phyloP scores from a whole-genome alignment of 768 basidiomycete genomes.

The Rhizopogon vesiculosus region DNA sequence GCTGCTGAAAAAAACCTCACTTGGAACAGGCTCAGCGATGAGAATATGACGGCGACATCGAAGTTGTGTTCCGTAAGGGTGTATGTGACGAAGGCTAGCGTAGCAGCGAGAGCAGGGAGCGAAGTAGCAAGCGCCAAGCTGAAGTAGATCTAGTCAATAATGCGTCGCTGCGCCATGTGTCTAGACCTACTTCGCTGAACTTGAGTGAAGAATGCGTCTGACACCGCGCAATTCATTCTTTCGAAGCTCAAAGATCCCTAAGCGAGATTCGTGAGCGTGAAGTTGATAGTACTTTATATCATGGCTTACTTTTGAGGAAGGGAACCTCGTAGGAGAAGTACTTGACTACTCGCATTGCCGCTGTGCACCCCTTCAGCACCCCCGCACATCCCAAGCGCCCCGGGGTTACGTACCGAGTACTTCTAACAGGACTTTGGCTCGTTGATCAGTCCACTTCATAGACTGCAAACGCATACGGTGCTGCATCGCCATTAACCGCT shows the following conservation, averaged over 20 bases:
- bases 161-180: background rate
- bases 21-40: slow-evolving; percentile 59
- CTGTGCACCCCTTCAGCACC: slow-evolving; percentile 18
- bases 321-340: slow-evolving; percentile 72
- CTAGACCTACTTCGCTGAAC: slow-evolving; percentile 54
- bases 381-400: background rate
- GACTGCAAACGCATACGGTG: slow-evolving; percentile 48
- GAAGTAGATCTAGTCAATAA: background rate
- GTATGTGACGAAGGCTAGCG: slow-evolving; percentile 64
- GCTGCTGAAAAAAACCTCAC: slow-evolving; percentile 14
- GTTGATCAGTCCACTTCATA: slow-evolving; percentile 58
- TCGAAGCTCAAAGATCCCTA: slow-evolving; percentile 53
- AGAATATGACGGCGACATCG: slow-evolving; percentile 65
- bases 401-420: slow-evolving; percentile 40
- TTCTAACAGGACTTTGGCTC: slow-evolving; percentile 63
- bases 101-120: slow-evolving; percentile 60
- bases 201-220: slow-evolving; percentile 51
- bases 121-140: slow-evolving; percentile 54
- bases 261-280: background rate
- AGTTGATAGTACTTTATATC: background rate
- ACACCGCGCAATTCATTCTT: slow-evolving; percentile 52
- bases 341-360: slow-evolving; percentile 70
- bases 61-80: slow-evolving; percentile 48
- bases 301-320: slow-evolving; percentile 52
- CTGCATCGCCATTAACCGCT: slow-evolving; percentile 56